Percentiles rank a stretch among this genome's conserved stretches.
Evolutionary conservation across 176 grass and related monocot genomes (phyloP).

Genomic region (Hyparrhenia diplandra): DNA sequence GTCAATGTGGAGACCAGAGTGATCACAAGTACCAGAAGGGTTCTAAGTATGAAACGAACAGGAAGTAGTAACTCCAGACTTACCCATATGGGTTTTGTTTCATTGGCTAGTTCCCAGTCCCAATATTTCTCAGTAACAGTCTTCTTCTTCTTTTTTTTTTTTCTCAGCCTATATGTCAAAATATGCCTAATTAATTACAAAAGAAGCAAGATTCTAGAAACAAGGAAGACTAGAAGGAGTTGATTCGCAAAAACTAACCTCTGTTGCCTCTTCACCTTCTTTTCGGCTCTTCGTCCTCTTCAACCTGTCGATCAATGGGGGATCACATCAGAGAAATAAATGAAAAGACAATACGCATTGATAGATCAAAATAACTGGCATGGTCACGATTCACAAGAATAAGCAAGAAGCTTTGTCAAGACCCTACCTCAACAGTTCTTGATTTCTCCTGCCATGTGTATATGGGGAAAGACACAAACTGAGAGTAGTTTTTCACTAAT

Average conservation of each 20-base stretch:
- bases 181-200: not conserved
- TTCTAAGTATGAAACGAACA: not conserved
- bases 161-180: constrained; percentile 49
- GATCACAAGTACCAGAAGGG: not conserved
- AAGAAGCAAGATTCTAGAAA: not conserved
- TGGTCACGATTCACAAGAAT: not conserved
- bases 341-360: not conserved
- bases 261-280: constrained; percentile 64
- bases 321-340: not conserved
- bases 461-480: constrained; percentile 88
- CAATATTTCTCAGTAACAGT: constrained; percentile 84
- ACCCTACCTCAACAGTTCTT: constrained; percentile 62
- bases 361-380: not conserved
- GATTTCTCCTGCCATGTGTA: constrained; percentile 92
- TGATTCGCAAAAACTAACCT: constrained; percentile 17
- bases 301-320: constrained; percentile 32
- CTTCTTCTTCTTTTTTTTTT: constrained; percentile 77
- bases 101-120: constrained; percentile 90
- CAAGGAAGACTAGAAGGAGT: not conserved
- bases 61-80: not conserved
- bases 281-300: constrained; percentile 66
- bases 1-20: not conserved
- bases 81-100: constrained; percentile 92
- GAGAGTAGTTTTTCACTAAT: constrained; percentile 85
- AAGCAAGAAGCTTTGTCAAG: not conserved